Conservation (phyloP, 1,284 basidiomycete genomes). For the Abortiporus biennis region DNA sequence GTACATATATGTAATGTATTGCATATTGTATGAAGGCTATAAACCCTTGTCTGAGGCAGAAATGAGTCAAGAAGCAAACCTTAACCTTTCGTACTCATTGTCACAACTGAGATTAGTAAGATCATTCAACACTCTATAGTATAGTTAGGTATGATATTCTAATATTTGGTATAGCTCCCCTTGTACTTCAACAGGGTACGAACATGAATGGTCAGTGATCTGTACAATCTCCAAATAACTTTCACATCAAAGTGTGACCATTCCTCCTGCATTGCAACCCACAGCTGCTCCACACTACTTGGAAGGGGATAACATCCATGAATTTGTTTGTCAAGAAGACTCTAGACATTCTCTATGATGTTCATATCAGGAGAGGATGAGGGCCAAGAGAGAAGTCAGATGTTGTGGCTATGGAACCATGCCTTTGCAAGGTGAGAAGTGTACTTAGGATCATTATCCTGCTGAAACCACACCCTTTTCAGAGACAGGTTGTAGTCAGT, state of each 20-base stretch:
- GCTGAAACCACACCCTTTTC: conserved; percentile 19
- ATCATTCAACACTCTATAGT: too few species aligned
- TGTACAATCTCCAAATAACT: conserved; percentile 3
- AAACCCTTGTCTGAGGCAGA: too few species aligned
- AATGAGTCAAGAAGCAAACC: too few species aligned
- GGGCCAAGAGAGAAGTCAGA: conserved; percentile 28
- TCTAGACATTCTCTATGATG: conserved; percentile 14
- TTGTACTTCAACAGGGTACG: background rate
- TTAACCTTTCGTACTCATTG: too few species aligned
- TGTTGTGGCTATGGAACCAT: conserved; percentile 28
- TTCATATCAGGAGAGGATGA: conserved; percentile 31
- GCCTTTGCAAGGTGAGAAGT: conserved; percentile 17
- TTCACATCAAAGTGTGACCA: conserved; percentile 2
- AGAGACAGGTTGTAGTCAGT: conserved; percentile 13
- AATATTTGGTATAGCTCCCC: background rate
- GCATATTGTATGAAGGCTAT: too few species aligned
- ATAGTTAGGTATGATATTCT: too few species aligned
- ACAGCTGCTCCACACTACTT: conserved; percentile 5
- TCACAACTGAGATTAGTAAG: too few species aligned
- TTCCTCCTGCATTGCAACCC: conserved; percentile 9
- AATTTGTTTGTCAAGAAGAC: conserved; percentile 4
- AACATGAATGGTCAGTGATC: conserved; percentile 1
- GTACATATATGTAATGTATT: too few species aligned
- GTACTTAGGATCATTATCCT: conserved; percentile 34
- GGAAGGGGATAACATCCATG: background rate